Evolutionary conservation across 139 green algal species (phyloP), one percentile per base, ranked within the genome.

Genomic region (Tetraselmis chui): DNA sequence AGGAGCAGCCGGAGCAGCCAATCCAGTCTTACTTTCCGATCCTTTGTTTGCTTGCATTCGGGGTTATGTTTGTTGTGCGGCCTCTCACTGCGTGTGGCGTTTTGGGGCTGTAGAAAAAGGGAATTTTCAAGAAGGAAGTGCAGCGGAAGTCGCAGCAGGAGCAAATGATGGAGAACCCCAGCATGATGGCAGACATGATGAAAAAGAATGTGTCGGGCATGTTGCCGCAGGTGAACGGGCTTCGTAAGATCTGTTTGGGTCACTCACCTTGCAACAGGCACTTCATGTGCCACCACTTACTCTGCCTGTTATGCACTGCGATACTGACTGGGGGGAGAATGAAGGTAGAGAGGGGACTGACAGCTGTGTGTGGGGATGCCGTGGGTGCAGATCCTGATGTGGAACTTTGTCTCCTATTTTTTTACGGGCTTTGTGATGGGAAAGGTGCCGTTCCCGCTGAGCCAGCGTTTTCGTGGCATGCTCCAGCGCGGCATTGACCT

Each of bases 401-500:
- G 83, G 18, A 77, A 77, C 25, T 84, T 80, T 76, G 85, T 88
- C 23, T 86, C 88, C 59, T 84, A 89, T 32, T 95, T 95, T 81
- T 95, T 95, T 77, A 86, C 85, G 25, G 95, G 95, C 76, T 98
- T 98, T 83, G 94, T 98, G 25, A 89, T 98, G 80, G 95, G 94
- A 81, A 96, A 96, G 75, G 85, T 97, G 22, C 95, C 95, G 23
- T 97, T 98, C 74, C 79, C 92, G 0, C 87, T 98, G 1, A 94
- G 85, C 77, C 95, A 94, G 2, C 91, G 92, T 45, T 98, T 98
- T 86, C 88, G 92, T 80, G 86, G 91, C 76, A 98, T 98, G 94
- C 89, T 97, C 23, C 92, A 98, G 91, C 87, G 93, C 28, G 95
- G 95, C 32, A 94, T 98, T 59, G 95, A 98, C 86, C 86, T 98